phyloP scores from a whole-genome alignment of 768 basidiomycete genomes.

The Pisolithus albus region DNA sequence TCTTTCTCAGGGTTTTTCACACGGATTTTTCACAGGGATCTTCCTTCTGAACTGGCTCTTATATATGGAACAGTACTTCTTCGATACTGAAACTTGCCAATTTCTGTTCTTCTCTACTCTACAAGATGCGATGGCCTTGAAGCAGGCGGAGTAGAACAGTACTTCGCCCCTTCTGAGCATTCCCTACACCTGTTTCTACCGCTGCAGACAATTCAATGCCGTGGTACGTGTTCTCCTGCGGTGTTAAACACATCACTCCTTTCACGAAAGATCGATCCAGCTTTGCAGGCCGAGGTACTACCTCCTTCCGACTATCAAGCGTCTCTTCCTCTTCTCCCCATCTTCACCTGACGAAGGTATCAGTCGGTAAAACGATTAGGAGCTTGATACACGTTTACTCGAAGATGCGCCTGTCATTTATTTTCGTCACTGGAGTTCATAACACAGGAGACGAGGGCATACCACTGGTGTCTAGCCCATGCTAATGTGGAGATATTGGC shows the following conservation, averaged over 20 bases:
- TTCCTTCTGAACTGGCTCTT: no score
- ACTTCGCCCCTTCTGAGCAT: no score
- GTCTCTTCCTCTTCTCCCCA: conserved; percentile 18
- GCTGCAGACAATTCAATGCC: no score
- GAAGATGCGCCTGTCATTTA: conserved; percentile 68
- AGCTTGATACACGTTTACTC: conserved; percentile 65
- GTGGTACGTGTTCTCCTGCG: neutral
- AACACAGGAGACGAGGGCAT: conserved; percentile 63
- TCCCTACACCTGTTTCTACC: no score
- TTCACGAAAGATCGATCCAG: conserved; percentile 15
- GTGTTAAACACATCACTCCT: conserved; percentile 9
- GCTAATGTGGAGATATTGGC: conserved; percentile 81
- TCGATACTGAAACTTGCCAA: no score
- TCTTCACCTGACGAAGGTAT: conserved; percentile 29
- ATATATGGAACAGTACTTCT: no score
- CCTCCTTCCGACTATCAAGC: conserved; percentile 15
- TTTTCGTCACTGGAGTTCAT: conserved; percentile 67
- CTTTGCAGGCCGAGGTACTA: conserved; percentile 6
- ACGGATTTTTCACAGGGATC: no score
- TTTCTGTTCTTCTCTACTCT: no score
- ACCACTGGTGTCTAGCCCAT: conserved; percentile 64
- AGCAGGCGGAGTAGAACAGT: no score
- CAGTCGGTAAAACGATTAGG: conserved; percentile 17
- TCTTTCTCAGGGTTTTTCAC: no score
- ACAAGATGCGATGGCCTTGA: no score